Evolutionary conservation across 1,284 basidiomycete genomes (phyloP).

Genomic region (Cryptococcus neoformans): DNA sequence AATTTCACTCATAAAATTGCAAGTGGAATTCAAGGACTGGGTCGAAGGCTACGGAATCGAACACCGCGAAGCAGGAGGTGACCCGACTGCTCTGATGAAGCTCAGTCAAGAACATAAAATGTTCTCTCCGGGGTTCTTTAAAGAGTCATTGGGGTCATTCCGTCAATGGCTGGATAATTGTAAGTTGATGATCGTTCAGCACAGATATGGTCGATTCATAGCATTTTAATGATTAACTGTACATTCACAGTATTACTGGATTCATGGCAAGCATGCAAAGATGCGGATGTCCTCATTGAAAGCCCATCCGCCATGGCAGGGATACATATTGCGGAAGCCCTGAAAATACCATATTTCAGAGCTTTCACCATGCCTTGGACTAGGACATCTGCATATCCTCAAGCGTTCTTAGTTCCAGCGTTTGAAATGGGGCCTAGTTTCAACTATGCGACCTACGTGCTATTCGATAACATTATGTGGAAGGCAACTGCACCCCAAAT

Average conservation of each 20-base stretch:
- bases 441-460: constrained; percentile 48
- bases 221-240: background rate
- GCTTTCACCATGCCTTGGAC: constrained; percentile 75
- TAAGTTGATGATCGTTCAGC: constrained; percentile 36
- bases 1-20: constrained; percentile 3
- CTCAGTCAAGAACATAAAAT: constrained; percentile 60
- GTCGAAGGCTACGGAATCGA: constrained; percentile 63
- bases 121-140: constrained; percentile 80
- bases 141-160: constrained; percentile 65
- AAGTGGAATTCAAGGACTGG: constrained; percentile 60
- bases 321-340: constrained; percentile 73
- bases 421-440: constrained; percentile 50
- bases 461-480: constrained; percentile 77
- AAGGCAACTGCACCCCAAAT: constrained; percentile 66
- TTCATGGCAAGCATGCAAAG: constrained; percentile 67
- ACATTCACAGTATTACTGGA: constrained; percentile 58
- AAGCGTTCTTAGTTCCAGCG: constrained; percentile 59
- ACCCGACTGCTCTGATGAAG: constrained; percentile 65
- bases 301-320: constrained; percentile 72
- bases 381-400: constrained; percentile 62
- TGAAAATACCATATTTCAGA: constrained; percentile 64
- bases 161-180: constrained; percentile 71
- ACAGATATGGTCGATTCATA: background rate
- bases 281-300: constrained; percentile 66
- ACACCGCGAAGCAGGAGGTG: constrained; percentile 69